Percentiles rank a stretch among this genome's conserved stretches.
These are phyloP conservation scores for Puccinia horiana DNA, from an alignment of 1,284 basidiomycete species.

Conservation along the genomic window DNA sequence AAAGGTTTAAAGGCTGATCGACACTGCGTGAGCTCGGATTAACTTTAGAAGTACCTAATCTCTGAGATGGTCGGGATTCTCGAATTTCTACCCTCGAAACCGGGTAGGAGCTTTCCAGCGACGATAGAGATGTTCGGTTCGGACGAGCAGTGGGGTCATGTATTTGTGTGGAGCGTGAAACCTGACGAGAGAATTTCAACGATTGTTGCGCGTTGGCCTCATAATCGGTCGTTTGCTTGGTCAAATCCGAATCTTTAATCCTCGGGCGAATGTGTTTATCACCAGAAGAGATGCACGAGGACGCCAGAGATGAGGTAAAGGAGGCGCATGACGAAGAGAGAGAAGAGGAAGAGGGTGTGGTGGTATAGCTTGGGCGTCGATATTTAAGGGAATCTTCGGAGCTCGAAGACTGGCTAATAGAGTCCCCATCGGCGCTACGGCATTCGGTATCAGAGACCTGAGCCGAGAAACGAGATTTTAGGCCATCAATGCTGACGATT, in stretches of 20 bases:
- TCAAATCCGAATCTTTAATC: background rate
- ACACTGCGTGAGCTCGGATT: background rate
- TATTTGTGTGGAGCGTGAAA: too few relatives aligned
- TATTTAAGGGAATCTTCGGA: background rate
- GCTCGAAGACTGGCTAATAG: background rate
- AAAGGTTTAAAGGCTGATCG: background rate
- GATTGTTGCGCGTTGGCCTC: background rate
- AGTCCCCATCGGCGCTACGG: background rate
- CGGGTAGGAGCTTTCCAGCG: background rate
- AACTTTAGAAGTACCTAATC: background rate
- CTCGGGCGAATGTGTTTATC: background rate
- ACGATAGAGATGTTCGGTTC: background rate
- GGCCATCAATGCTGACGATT: conserved; percentile 20
- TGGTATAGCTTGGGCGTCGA: background rate
- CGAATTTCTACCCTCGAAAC: background rate
- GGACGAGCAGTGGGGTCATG: background rate
- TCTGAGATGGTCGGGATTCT: background rate
- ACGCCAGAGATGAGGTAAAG: background rate
- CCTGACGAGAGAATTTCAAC: too few relatives aligned
- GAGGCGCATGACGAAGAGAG: background rate
- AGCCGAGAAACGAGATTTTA: conserved; percentile 31
- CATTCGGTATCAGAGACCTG: conserved; percentile 30
- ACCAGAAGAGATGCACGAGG: background rate
- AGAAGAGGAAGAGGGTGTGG: background rate
- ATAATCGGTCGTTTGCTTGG: background rate